Conservation (phyloP, 1,284 basidiomycete species). For the Gomphus bonarii region DNA sequence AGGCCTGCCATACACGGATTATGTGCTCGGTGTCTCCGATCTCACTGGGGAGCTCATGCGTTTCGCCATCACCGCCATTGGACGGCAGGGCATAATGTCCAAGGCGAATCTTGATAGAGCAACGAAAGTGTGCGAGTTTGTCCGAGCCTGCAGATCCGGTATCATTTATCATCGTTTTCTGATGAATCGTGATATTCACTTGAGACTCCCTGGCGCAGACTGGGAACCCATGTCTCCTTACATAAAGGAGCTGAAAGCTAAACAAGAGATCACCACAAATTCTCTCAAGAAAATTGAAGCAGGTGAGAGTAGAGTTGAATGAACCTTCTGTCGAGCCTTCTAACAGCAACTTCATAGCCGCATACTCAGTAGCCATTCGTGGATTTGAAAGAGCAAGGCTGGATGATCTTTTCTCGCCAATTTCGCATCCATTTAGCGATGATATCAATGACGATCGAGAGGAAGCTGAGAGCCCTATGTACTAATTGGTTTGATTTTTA, state of each 20-base stretch:
- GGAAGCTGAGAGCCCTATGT: background rate
- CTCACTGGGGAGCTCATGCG: constrained; percentile 98
- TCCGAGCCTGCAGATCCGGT: constrained; percentile 73
- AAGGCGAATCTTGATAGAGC: constrained; percentile 32
- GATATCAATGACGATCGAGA: background rate
- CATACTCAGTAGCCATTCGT: constrained; percentile 59
- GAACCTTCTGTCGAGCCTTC: constrained; percentile 1
- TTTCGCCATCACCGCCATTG: constrained; percentile 73
- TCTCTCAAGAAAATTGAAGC: constrained; percentile 92
- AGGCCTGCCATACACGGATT: constrained; percentile 55
- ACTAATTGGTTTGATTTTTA: background rate
- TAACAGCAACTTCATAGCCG: constrained; percentile 31
- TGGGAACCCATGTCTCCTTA: constrained; percentile 67
- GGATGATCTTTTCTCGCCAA: background rate
- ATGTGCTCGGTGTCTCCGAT: constrained; percentile 87
- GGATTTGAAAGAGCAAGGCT: constrained; percentile 36
- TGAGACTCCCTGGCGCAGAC: constrained; percentile 30
- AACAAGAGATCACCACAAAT: constrained; percentile 77
- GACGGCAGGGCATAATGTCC: constrained; percentile 46
- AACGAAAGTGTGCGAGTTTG: constrained; percentile 63
- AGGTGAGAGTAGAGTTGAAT: constrained; percentile 34
- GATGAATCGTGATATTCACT: constrained; percentile 2
- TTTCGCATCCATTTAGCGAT: background rate
- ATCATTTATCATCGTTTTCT: constrained; percentile 19
- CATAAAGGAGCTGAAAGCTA: constrained; percentile 70